These are phyloP conservation scores for Trichoderma cornu-damae DNA, from an alignment of 2,329 filamentous ascomycete species.

Conservation along the genomic window DNA sequence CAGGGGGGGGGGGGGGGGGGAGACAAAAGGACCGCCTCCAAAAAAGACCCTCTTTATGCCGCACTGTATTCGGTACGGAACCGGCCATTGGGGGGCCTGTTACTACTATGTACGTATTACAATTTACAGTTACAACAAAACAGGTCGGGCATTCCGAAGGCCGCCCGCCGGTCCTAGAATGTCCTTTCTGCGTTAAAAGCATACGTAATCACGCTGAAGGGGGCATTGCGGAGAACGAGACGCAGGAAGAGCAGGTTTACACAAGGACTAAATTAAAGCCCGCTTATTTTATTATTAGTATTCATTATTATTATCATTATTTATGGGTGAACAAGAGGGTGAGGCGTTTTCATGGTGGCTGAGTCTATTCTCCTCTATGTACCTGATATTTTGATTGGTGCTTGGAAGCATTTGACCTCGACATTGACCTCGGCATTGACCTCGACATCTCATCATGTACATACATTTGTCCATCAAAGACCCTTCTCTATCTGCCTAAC, in stretches of 20 bases:
- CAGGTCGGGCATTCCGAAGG: not conserved
- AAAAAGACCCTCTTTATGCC: not conserved
- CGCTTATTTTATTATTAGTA: no score
- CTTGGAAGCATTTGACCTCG: not conserved
- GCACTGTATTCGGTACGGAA: conserved; percentile 16
- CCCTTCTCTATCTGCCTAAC: not conserved
- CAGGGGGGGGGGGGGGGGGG: no score
- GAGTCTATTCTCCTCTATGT: not conserved
- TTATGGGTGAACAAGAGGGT: no score
- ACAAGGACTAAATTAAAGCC: not conserved
- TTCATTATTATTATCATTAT: no score
- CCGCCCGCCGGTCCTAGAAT: not conserved
- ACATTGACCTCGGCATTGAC: not conserved
- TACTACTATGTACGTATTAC: no score
- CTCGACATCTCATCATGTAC: not conserved
- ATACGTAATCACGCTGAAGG: conserved; percentile 1
- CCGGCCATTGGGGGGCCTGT: not conserved
- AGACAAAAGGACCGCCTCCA: not conserved
- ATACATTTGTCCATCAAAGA: not conserved
- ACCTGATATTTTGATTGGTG: not conserved
- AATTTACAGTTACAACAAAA: no score
- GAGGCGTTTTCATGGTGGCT: not conserved
- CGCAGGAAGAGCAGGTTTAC: not conserved
- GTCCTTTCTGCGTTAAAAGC: conserved; percentile 10
- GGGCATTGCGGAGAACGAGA: not conserved